Base-by-base conservation (phyloP, 352 stramenopile species). In the Globisporangium orthogonon region DNA sequence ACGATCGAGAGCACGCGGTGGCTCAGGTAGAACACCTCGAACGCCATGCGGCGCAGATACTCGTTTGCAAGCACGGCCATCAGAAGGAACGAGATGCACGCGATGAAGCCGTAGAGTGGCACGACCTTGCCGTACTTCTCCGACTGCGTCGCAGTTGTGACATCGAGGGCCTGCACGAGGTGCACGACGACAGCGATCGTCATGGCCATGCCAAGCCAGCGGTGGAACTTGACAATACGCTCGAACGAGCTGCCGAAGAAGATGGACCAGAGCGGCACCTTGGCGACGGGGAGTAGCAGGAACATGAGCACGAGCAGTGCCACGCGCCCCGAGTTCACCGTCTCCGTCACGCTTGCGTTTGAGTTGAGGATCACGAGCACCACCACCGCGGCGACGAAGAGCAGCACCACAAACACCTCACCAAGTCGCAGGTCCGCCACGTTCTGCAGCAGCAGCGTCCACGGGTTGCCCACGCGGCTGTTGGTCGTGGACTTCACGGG, bases 191-290 rank as follows among this genome's bases (percentile, higher is more conserved):
- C 68, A 7, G 74, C 69, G 13, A 89, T 46, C 17, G 70, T 78
- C 62, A 87, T 69, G 29, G 70, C 47, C 48, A 89, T 53, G 7
- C 81, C 83, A n/a, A 94, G 68, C 77, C 80, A 91, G 50, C 83
- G 83, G 61, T 94, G 83, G 50, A 91, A 94, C 71, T 91, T 91
- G 66, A 91, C 62, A 29, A 91, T 87, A 18, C 83, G 83, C 50
- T 93, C 83, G 41, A 90, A 89, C 33, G 78, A 90, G 51, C 66
- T 85, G 54, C 77, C 77, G 29, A 93, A 93, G 46, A 85, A 69
- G 29, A 84, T 55, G 11, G 74, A 80, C 81, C 81, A 91, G 18
- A 91, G 61, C 7, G 70, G 70, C 30, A 89, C 61, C 9, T 73
- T 66, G 5, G 83, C 63, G 1, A 94, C 71, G 0, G 83, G 83